Evolutionary conservation across 371 early-diverging fungal species (phyloP).

Genomic region (Zychaea mexicana): DNA sequence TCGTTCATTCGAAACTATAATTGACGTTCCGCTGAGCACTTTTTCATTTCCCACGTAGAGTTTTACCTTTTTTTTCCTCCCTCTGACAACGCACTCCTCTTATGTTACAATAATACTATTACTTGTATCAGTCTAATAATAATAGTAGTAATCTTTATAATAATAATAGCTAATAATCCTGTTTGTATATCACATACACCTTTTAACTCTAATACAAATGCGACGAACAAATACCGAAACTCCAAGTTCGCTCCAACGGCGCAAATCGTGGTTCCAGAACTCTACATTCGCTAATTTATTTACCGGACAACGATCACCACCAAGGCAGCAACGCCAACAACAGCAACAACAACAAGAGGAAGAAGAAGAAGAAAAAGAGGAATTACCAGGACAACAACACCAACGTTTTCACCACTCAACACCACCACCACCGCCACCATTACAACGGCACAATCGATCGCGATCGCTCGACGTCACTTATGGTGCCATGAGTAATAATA

Average conservation of each 20-base stretch:
- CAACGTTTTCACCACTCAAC: slow-evolving; percentile 5
- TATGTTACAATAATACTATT: too few relatives aligned
- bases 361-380: not conserved
- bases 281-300: slow-evolving; percentile 2
- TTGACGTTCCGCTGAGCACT: too few relatives aligned
- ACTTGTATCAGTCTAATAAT: too few relatives aligned
- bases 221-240: not conserved
- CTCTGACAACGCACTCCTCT: too few relatives aligned
- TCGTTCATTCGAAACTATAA: too few relatives aligned
- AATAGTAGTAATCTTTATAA: too few relatives aligned
- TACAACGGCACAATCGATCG: not conserved
- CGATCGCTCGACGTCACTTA: not conserved
- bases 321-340: slow-evolving; percentile 1
- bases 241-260: not conserved
- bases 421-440: not conserved
- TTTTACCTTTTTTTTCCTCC: too few relatives aligned
- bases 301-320: not conserved
- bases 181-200: too few relatives aligned
- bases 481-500: not conserved
- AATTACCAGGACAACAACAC: not conserved
- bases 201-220: too few relatives aligned
- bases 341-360: slow-evolving; percentile 3
- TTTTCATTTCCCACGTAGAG: too few relatives aligned
- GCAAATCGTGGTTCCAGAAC: slow-evolving; percentile 12
- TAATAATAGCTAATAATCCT: too few relatives aligned